Percentiles rank a stretch among this genome's conserved stretches.
Evolutionary conservation across 2,329 filamentous ascomycete species (phyloP).

Genomic region (Neonectria neomacrospora): DNA sequence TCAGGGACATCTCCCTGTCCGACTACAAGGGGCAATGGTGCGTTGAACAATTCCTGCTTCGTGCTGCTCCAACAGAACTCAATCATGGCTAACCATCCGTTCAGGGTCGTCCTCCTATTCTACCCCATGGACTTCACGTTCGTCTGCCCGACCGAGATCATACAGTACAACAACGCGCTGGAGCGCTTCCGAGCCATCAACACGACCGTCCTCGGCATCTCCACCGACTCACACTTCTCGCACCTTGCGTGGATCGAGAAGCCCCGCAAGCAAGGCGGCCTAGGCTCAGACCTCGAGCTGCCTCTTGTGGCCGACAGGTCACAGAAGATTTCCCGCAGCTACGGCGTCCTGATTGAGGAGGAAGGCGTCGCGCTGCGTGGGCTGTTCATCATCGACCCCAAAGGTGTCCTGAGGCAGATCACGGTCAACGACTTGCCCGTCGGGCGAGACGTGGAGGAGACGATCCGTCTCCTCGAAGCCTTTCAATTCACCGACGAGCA

Average conservation of each 20-base stretch:
- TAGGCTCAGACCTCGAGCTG: constrained; percentile 68
- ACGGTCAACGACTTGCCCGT: constrained; percentile 74
- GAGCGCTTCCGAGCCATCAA: constrained; percentile 68
- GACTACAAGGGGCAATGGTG: constrained; percentile 62
- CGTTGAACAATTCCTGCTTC: constrained; percentile 1
- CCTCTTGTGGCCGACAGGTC: constrained; percentile 72
- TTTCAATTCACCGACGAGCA: constrained; percentile 88
- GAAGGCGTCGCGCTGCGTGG: constrained; percentile 72
- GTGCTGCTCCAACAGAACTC: background rate
- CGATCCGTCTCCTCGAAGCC: constrained; percentile 73
- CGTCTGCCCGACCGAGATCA: constrained; percentile 74
- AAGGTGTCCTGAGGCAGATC: constrained; percentile 69
- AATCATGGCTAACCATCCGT: constrained; percentile 4
- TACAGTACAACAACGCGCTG: constrained; percentile 71
- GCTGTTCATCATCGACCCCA: constrained; percentile 74
- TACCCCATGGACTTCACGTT: constrained; percentile 77
- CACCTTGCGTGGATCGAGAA: constrained; percentile 68
- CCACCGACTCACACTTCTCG: constrained; percentile 69
- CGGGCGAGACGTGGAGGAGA: constrained; percentile 72
- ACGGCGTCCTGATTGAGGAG: constrained; percentile 72
- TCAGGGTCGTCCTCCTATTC: constrained; percentile 72
- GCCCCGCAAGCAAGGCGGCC: constrained; percentile 69
- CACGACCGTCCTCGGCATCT: constrained; percentile 69
- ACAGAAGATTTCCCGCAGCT: constrained; percentile 68
- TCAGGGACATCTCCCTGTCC: constrained; percentile 58